Percentiles rank a stretch among this genome's conserved stretches.
phyloP scores from a whole-genome alignment of 2,329 filamentous ascomycete genomes.

The Phialemoniopsis sp. region DNA sequence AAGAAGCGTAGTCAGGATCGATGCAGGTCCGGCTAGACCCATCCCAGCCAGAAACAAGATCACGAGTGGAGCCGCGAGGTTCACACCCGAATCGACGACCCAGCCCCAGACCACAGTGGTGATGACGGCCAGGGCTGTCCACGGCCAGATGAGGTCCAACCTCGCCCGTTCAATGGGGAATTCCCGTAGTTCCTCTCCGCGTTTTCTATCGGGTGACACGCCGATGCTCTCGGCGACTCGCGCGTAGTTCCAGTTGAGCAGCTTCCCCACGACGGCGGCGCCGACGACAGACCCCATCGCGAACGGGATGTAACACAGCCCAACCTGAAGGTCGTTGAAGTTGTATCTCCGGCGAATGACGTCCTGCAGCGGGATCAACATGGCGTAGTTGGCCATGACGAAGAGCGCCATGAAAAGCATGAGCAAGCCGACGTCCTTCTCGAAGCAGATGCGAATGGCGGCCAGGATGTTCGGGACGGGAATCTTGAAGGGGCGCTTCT shows the following conservation, averaged over 20 bases:
- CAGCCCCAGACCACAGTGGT: conserved; percentile 36
- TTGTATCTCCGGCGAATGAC: conserved; percentile 23
- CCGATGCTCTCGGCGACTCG: conserved; percentile 45
- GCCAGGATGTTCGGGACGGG: conserved; percentile 22
- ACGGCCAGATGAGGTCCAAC: conserved; percentile 24
- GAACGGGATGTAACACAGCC: conserved; percentile 35
- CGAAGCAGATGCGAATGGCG: conserved; percentile 23
- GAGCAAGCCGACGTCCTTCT: conserved; percentile 26
- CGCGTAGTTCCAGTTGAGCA: conserved; percentile 59
- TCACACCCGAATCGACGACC: conserved; percentile 29
- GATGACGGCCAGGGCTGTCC: conserved; percentile 37
- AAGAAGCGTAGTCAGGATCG: conserved; percentile 32
- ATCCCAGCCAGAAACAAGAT: conserved; percentile 32
- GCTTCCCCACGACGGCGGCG: conserved; percentile 33
- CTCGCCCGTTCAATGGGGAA: conserved; percentile 32
- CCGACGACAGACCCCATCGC: conserved; percentile 29
- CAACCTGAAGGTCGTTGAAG: conserved; percentile 33
- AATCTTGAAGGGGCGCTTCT: conserved; percentile 9
- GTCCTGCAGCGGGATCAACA: conserved; percentile 25
- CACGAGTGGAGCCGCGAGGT: conserved; percentile 33
- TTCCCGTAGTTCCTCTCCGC: conserved; percentile 25
- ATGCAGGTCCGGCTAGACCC: conserved; percentile 31
- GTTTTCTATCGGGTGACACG: conserved; percentile 41
- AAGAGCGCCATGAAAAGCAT: conserved; percentile 28
- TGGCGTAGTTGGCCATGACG: conserved; percentile 25